These are phyloP conservation scores for Noccaea bulbosa DNA, from an alignment of 345 rosid species.

Conservation along the genomic window DNA sequence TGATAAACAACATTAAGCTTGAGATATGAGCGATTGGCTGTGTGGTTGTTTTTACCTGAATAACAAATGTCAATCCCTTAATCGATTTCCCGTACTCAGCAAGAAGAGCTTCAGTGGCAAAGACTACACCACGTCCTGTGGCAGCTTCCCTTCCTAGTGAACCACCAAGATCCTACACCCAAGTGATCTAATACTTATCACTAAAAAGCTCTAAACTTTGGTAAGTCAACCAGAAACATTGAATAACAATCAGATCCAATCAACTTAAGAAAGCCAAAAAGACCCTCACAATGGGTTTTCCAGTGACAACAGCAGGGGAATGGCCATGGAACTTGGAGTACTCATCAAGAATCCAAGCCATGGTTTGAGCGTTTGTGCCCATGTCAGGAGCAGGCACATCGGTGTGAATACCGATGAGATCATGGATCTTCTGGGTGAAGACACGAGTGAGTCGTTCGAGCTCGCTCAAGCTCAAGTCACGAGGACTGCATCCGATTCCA, in stretches of 20 bases:
- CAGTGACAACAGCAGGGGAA: slow-evolving; percentile 94
- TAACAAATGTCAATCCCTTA: slow-evolving; percentile 75
- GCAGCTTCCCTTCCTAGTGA: slow-evolving; percentile 99
- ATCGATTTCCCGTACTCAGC: slow-evolving; percentile 83
- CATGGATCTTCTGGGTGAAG: slow-evolving; percentile 97
- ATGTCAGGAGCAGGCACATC: slow-evolving; percentile 99
- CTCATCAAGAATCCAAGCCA: slow-evolving; percentile 98
- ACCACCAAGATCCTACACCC: slow-evolving; percentile 93
- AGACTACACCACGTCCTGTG: slow-evolving; percentile 94
- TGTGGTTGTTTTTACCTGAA: slow-evolving; percentile 65
- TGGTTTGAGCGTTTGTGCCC: slow-evolving; percentile 96
- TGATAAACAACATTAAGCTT: neutral
- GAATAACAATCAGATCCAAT: neutral
- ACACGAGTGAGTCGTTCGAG: slow-evolving; percentile 91
- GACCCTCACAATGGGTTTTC: slow-evolving; percentile 79
- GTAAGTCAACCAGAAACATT: slow-evolving; percentile 16
- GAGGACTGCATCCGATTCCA: slow-evolving; percentile 84
- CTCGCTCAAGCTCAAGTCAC: slow-evolving; percentile 71
- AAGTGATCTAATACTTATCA: neutral
- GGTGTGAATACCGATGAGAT: slow-evolving; percentile 82
- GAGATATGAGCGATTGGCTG: neutral
- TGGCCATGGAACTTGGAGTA: slow-evolving; percentile 97
- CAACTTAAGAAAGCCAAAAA: neutral
- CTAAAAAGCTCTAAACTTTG: slow-evolving; percentile 22
- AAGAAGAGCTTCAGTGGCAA: slow-evolving; percentile 89